Evolutionary conservation across 257 asterid species (phyloP).

Genomic region (Solanum peruvianum): DNA sequence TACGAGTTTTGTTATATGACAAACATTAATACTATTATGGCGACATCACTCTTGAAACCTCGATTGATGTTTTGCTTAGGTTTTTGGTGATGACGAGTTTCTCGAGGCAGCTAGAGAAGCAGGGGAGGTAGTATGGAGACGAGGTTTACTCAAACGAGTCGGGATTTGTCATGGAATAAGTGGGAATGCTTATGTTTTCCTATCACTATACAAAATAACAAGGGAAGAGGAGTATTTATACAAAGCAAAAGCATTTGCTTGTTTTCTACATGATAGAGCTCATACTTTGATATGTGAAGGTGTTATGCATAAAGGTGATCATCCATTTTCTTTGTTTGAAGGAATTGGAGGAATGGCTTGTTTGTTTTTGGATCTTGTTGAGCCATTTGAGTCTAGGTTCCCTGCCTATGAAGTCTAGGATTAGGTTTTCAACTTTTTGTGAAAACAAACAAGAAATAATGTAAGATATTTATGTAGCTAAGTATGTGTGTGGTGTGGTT

Average conservation of each 20-base stretch:
- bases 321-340: conserved; percentile 63
- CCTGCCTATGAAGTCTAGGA: conserved; percentile 57
- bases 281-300: conserved; percentile 44
- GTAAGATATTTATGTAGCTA: background rate
- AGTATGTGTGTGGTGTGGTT: background rate
- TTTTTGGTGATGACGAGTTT: conserved; percentile 54
- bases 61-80: conserved; percentile 13
- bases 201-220: conserved; percentile 51
- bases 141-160: conserved; percentile 69
- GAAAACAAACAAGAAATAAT: background rate
- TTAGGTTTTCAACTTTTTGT: background rate
- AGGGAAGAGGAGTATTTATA: conserved; percentile 50
- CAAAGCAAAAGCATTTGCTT: conserved; percentile 66
- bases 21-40: background rate
- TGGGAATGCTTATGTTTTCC: conserved; percentile 68
- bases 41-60: background rate
- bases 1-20: background rate
- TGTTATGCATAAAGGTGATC: conserved; percentile 72
- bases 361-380: conserved; percentile 55
- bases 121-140: conserved; percentile 68
- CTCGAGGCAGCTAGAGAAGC: conserved; percentile 60
- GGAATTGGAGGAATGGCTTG: conserved; percentile 68
- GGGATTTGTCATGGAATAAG: conserved; percentile 85
- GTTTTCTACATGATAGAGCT: conserved; percentile 59
- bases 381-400: conserved; percentile 52